Percentiles rank a stretch among this genome's conserved stretches.
These are phyloP conservation scores for Russula sp. DNA, from an alignment of 768 basidiomycete species.

Conservation along the genomic window DNA sequence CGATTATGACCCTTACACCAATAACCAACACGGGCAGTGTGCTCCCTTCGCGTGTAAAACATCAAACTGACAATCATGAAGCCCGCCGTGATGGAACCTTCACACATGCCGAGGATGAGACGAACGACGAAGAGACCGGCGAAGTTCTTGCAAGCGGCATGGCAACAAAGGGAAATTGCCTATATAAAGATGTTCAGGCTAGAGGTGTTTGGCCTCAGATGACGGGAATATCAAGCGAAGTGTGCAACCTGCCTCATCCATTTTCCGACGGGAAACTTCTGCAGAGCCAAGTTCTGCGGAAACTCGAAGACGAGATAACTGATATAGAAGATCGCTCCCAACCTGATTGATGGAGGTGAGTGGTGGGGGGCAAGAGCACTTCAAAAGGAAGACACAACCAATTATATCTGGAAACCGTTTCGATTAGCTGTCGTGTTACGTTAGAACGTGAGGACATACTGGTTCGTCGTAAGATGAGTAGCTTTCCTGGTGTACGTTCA, in stretches of 20 bases:
- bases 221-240: background rate
- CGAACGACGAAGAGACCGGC: slow-evolving; percentile 57
- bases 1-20: slow-evolving; percentile 54
- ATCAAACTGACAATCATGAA: slow-evolving; percentile 73
- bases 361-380: background rate
- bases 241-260: slow-evolving; percentile 60
- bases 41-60: slow-evolving; percentile 72
- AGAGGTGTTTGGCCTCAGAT: background rate
- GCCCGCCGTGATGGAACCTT: slow-evolving; percentile 65
- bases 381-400: slow-evolving; percentile 37
- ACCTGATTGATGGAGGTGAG: slow-evolving; percentile 36
- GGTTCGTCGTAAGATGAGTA: slow-evolving; percentile 56
- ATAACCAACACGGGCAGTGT: slow-evolving; percentile 63
- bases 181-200: slow-evolving; percentile 65
- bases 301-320: slow-evolving; percentile 68
- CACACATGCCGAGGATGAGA: slow-evolving; percentile 64
- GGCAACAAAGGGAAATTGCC: slow-evolving; percentile 52
- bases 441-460: slow-evolving; percentile 37
- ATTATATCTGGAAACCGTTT: slow-evolving; percentile 48
- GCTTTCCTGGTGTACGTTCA: slow-evolving; percentile 38
- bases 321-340: slow-evolving; percentile 70
- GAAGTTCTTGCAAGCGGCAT: slow-evolving; percentile 70
- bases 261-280: slow-evolving; percentile 69
- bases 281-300: slow-evolving; percentile 66
- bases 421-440: background rate